Evolutionary conservation across 495 filamentous ascomycete genomes (phyloP).

Genomic region (Podospora didyma): DNA sequence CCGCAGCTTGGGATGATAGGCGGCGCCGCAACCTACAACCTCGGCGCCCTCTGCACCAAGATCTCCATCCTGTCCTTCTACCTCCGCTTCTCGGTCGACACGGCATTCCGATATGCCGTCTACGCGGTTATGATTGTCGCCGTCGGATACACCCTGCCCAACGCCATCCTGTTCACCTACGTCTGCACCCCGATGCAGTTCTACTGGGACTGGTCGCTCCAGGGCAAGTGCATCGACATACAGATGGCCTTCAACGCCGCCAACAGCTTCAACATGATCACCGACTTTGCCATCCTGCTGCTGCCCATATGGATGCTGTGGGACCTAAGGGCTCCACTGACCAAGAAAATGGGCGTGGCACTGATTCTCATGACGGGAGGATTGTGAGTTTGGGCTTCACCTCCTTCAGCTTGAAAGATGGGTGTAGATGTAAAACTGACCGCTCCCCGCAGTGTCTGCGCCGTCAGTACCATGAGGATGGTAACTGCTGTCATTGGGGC

Average conservation of each 20-base stretch:
- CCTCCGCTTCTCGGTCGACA: constrained; percentile 19
- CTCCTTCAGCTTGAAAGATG: too few species aligned
- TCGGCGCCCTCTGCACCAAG: constrained; percentile 29
- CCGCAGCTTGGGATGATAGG: constrained; percentile 17
- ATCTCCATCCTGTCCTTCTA: constrained; percentile 29
- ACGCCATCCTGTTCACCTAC: constrained; percentile 18
- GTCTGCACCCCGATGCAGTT: constrained; percentile 21
- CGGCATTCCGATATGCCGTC: constrained; percentile 18
- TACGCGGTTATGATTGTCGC: constrained; percentile 22
- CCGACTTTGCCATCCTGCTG: constrained; percentile 20
- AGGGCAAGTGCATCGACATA: constrained; percentile 13
- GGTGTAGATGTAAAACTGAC: too few species aligned
- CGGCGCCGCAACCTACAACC: constrained; percentile 21
- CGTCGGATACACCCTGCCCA: constrained; percentile 19
- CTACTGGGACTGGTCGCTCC: constrained; percentile 22
- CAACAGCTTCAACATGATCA: constrained; percentile 18
- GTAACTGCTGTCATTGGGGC: constrained; percentile 7
- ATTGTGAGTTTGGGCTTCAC: constrained; percentile 14
- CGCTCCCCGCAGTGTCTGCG: constrained; percentile 14
- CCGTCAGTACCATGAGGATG: constrained; percentile 22
- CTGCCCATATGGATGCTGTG: constrained; percentile 23
- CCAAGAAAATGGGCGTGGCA: constrained; percentile 21
- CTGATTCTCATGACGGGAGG: constrained; percentile 28
- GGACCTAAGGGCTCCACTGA: constrained; percentile 5
- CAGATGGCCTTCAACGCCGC: constrained; percentile 11